Base-by-base conservation (phyloP, 164 flowering plant species). In the Stephania japonica region DNA sequence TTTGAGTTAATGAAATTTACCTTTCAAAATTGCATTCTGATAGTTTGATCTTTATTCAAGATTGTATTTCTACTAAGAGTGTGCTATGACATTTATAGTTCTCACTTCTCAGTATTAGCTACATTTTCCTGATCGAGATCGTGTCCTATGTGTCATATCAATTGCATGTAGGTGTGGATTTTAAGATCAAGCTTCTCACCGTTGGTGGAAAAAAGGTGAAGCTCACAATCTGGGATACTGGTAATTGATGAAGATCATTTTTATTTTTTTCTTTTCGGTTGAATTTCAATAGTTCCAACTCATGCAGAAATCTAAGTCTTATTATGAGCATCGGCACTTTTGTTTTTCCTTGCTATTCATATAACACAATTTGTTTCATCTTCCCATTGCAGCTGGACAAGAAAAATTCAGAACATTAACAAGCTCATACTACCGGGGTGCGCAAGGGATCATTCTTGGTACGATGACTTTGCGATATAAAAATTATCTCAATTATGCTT, bases 151-250 rank as follows among this genome's bases (percentile, higher is more conserved):
- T 56, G 18, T 5, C 16, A 2, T 56, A 23, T 59, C 10, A 70
- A 41, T 50, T 25, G 25, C 44, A 24, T 61, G 53, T 79, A 91
- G 94, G 97, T 63, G 90, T 87, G 64, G 94, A 90, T 85, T 86
- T 87, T 77, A 88, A 88, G 86, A 86, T 87, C 69, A 91, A 87
- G 81, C 59, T 67, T 73, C 73, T 90, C 27, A 84, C 85, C 12
- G 77, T 85, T 79, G 84, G 75, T 73, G 94, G 87, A 16, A 91
- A 90, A 74, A 84, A 82, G 75, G 73, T 90, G 84, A 91, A 91
- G 82, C 87, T 91, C 12, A 91, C 97, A 69, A 90, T 91, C 44
- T 91, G 97, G 97, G 97, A 91, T 69, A 91, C 97, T 71, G 97
- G 97, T 90, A 86, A 79, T 44, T 26, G 42, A 44, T 73, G 65